Evolutionary conservation across 768 basidiomycete species (phyloP).

Genomic region (Lactarius hengduanensis): DNA sequence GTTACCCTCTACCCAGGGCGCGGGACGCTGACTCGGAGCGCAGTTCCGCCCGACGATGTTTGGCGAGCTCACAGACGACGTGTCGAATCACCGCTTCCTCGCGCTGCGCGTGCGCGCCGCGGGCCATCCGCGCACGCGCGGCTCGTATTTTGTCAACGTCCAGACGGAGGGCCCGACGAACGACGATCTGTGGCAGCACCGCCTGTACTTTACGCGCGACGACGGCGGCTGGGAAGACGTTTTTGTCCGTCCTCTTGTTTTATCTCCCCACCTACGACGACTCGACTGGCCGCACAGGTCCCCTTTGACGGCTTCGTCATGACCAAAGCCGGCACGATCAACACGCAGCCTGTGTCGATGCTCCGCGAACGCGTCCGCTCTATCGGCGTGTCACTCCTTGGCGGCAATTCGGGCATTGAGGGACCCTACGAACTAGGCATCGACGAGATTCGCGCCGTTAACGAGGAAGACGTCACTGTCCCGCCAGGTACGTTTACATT

Average conservation of each 20-base stretch:
- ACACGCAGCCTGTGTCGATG: slow-evolving; percentile 73
- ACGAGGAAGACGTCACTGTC: slow-evolving; percentile 58
- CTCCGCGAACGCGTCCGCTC: slow-evolving; percentile 70
- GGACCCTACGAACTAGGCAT: slow-evolving; percentile 83
- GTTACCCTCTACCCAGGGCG: too few species aligned
- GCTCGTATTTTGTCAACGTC: slow-evolving; percentile 91
- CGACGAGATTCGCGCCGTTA: slow-evolving; percentile 78
- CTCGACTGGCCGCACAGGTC: slow-evolving; percentile 48
- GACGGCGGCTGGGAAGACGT: slow-evolving; percentile 79
- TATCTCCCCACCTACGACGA: slow-evolving; percentile 21
- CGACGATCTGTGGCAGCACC: slow-evolving; percentile 93
- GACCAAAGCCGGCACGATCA: slow-evolving; percentile 70
- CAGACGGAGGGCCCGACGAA: slow-evolving; percentile 82
- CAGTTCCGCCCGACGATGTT: slow-evolving; percentile 81
- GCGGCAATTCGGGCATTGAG: slow-evolving; percentile 71
- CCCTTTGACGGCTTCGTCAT: slow-evolving; percentile 75
- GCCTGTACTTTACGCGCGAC: slow-evolving; percentile 70
- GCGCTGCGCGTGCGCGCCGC: slow-evolving; percentile 74
- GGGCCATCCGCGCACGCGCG: slow-evolving; percentile 72
- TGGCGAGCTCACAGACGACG: slow-evolving; percentile 82
- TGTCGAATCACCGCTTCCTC: slow-evolving; percentile 77
- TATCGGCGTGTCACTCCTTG: slow-evolving; percentile 84
- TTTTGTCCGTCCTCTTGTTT: slow-evolving; percentile 51
- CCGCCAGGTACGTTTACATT: slow-evolving; percentile 33
- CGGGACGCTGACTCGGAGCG: neutral